phyloP scores from a whole-genome alignment of 106 monocot genomes.

The Vanilla planifolia region DNA sequence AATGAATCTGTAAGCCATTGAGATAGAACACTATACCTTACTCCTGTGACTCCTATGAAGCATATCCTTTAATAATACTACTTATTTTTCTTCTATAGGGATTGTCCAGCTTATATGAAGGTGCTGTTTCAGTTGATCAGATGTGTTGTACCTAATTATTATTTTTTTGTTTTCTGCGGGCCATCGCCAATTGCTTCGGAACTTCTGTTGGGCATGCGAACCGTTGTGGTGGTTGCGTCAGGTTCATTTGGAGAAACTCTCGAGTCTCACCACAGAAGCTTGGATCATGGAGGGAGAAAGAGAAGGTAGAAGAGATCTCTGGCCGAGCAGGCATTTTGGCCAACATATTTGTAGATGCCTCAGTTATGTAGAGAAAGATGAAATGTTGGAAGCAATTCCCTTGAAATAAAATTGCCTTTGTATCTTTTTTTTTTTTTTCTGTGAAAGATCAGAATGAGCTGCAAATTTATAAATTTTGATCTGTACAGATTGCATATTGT shows the following conservation, averaged over 20 bases:
- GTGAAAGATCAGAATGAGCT: too few relatives aligned
- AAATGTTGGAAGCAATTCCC: neutral
- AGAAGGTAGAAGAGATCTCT: neutral
- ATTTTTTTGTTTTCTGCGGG: neutral
- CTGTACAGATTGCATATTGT: too few relatives aligned
- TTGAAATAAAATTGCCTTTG: neutral
- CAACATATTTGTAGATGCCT: neutral
- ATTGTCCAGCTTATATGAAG: neutral
- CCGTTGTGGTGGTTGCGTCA: neutral
- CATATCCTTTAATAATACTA: too few relatives aligned
- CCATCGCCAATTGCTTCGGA: slow-evolving; percentile 5
- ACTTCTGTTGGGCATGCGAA: neutral
- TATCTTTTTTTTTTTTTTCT: neutral
- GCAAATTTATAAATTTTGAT: too few relatives aligned
- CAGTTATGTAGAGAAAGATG: neutral
- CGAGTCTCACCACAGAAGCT: neutral
- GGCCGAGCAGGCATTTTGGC: neutral
- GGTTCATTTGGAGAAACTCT: too few relatives aligned
- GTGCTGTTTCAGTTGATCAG: neutral
- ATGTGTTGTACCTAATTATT: slow-evolving; percentile 3
- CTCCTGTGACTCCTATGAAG: too few relatives aligned
- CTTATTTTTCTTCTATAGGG: neutral
- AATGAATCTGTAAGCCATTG: too few relatives aligned
- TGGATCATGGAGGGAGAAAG: neutral
- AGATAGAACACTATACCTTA: too few relatives aligned